phyloP scores from a whole-genome alignment of 768 basidiomycete genomes.

The Naganishia antarctica region DNA sequence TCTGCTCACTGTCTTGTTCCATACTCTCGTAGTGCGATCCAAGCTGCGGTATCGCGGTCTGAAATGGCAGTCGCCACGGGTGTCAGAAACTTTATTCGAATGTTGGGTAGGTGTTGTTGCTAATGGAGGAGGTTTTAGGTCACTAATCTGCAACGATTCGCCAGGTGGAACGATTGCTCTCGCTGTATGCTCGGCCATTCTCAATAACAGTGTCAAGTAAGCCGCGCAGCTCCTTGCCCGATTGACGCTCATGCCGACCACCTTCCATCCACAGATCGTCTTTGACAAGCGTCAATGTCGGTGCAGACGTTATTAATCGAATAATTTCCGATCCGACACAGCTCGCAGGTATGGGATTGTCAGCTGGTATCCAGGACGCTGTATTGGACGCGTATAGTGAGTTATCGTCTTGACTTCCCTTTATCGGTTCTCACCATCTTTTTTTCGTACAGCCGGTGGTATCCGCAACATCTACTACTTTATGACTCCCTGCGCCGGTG shows the following conservation, averaged over 20 bases:
- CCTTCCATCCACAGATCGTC: constrained; percentile 13
- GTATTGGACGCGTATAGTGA: constrained; percentile 41
- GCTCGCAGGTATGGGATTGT: constrained; percentile 28
- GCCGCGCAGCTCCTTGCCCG: neutral
- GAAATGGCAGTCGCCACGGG: constrained; percentile 75
- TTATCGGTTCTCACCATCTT: neutral
- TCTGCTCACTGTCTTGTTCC: constrained; percentile 33
- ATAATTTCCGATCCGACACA: constrained; percentile 42
- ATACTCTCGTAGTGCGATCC: constrained; percentile 64
- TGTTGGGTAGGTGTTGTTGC: constrained; percentile 36
- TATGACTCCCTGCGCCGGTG: constrained; percentile 57
- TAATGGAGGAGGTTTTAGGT: neutral
- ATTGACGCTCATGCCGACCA: no score
- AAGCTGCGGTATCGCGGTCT: constrained; percentile 63
- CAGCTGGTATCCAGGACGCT: constrained; percentile 17
- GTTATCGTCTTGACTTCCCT: constrained; percentile 3
- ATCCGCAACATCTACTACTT: constrained; percentile 62
- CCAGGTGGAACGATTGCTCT: constrained; percentile 59
- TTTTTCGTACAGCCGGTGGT: constrained; percentile 57
- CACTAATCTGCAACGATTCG: neutral
- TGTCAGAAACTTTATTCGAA: constrained; percentile 56
- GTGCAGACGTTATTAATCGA: constrained; percentile 17
- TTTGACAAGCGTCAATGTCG: neutral
- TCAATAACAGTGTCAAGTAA: constrained; percentile 50
- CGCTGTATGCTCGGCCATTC: constrained; percentile 60